Conservation (phyloP, 2,329 filamentous ascomycete species). For the Albophoma yamanashiensis region DNA sequence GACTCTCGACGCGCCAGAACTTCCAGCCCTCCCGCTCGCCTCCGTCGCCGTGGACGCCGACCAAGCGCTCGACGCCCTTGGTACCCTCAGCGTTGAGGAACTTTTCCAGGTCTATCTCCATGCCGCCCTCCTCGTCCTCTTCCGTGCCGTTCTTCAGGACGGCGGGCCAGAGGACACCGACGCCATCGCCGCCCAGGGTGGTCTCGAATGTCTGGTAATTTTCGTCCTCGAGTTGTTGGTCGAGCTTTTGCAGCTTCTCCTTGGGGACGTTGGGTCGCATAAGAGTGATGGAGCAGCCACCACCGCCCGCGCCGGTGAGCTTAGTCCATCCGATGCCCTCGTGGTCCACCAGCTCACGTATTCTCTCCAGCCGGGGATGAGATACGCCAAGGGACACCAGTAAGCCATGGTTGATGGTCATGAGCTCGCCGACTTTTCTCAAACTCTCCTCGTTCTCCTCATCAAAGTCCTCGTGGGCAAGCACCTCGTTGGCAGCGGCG, state of each 20-base stretch:
- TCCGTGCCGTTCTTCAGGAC: conserved; percentile 77
- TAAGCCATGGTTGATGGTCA: conserved; percentile 88
- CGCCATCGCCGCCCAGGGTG: conserved; percentile 83
- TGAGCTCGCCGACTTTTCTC: conserved; percentile 72
- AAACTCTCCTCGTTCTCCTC: conserved; percentile 51
- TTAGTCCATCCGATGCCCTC: conserved; percentile 94
- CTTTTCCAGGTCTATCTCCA: conserved; percentile 82
- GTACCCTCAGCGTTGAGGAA: conserved; percentile 75
- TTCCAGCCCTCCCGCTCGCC: conserved; percentile 75
- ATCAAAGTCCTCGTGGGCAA: conserved; percentile 56
- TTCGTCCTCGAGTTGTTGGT: conserved; percentile 54
- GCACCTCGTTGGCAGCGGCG: conserved; percentile 39
- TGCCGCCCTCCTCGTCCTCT: conserved; percentile 67
- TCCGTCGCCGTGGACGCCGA: conserved; percentile 61
- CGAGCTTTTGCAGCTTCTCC: conserved; percentile 50
- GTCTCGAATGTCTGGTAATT: conserved; percentile 81
- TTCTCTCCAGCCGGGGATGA: conserved; percentile 82
- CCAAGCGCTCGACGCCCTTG: conserved; percentile 76
- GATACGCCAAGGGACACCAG: conserved; percentile 88
- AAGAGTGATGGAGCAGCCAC: conserved; percentile 89
- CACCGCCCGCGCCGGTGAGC: conserved; percentile 88
- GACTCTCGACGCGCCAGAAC: conserved; percentile 62
- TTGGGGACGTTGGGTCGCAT: conserved; percentile 55
- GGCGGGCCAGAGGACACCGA: conserved; percentile 89
- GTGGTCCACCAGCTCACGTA: conserved; percentile 84